Evolutionary conservation across 2,329 filamentous ascomycete genomes (phyloP).

Genomic region (Fusarium sp.): DNA sequence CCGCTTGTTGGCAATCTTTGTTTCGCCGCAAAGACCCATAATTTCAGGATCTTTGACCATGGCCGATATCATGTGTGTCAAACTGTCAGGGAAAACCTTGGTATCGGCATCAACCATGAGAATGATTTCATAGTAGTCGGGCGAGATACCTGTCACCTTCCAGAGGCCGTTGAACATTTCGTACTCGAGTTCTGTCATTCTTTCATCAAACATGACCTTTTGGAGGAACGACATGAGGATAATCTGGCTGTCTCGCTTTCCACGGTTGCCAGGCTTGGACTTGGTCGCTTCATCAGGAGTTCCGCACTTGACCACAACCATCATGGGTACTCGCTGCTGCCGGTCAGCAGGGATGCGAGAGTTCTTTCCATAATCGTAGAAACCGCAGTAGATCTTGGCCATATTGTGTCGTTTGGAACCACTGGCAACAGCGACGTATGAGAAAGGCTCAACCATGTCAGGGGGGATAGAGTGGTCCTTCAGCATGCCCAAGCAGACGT

Average conservation of each 20-base stretch:
- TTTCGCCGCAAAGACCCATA: constrained; percentile 98
- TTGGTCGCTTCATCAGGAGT: constrained; percentile 86
- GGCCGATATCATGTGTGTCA: constrained; percentile 98
- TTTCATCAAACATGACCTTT: constrained; percentile 99
- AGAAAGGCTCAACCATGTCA: constrained; percentile 89
- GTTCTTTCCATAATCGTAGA: constrained; percentile 93
- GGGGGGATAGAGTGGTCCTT: constrained; percentile 85
- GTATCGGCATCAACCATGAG: constrained; percentile 99
- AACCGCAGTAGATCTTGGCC: constrained; percentile 98
- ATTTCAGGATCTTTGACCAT: constrained; percentile 99
- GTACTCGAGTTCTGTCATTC: constrained; percentile 99
- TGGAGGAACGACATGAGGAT: constrained; percentile 99
- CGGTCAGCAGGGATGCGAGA: constrained; percentile 85
- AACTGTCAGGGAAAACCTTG: constrained; percentile 97
- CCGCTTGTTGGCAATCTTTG: constrained; percentile 99
- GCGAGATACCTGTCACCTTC: constrained; percentile 98
- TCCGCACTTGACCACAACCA: constrained; percentile 94
- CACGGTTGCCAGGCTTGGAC: constrained; percentile 94
- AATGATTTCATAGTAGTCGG: constrained; percentile 97
- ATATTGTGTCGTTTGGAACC: constrained; percentile 99
- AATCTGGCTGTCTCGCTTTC: constrained; percentile 99
- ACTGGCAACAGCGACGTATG: constrained; percentile 95
- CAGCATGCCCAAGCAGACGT: constrained; percentile 93
- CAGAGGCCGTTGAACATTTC: constrained; percentile 99
- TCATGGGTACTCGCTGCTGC: constrained; percentile 98